Percentiles rank a stretch among this genome's conserved stretches.
Conservation (phyloP, 1,284 basidiomycete species). For the Phaffia rhodozyma region DNA sequence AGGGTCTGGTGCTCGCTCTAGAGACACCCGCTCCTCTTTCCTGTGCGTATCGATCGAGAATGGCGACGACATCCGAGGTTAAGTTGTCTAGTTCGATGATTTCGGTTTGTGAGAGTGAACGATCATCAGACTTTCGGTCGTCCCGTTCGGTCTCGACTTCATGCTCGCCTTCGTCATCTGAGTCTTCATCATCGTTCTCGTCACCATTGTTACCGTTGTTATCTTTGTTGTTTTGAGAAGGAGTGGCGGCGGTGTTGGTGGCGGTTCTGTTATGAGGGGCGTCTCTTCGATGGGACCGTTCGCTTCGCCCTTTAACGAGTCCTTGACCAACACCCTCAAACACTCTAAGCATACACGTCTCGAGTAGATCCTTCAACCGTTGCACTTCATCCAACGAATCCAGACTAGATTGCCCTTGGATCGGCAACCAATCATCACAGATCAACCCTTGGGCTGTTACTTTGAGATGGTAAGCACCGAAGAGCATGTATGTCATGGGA, state of each 20-base stretch:
- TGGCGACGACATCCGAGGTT: conserved; percentile 55
- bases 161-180: conserved; percentile 38
- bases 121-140: conserved; percentile 44
- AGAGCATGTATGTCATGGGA: conserved; percentile 81
- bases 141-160: conserved; percentile 49
- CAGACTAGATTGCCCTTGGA: conserved; percentile 52
- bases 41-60: conserved; percentile 27
- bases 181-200: conserved; percentile 24
- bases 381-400: conserved; percentile 72
- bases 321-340: conserved; percentile 64
- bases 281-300: conserved; percentile 1
- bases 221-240: not conserved
- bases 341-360: conserved; percentile 75
- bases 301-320: conserved; percentile 12
- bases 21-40: conserved; percentile 28
- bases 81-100: conserved; percentile 60
- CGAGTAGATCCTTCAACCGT: conserved; percentile 69
- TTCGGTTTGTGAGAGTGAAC: conserved; percentile 50
- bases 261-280: not conserved
- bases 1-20: conserved; percentile 22
- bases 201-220: conserved; percentile 28
- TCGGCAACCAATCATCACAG: conserved; percentile 84
- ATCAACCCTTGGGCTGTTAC: conserved; percentile 58
- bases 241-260: not conserved
- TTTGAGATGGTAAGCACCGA: conserved; percentile 67